A percentile compares a stretch with the other conserved stretches of the same genome.
Evolutionary conservation across 495 filamentous ascomycete genomes (phyloP).

Genomic region (Hypoxylon perforatum): DNA sequence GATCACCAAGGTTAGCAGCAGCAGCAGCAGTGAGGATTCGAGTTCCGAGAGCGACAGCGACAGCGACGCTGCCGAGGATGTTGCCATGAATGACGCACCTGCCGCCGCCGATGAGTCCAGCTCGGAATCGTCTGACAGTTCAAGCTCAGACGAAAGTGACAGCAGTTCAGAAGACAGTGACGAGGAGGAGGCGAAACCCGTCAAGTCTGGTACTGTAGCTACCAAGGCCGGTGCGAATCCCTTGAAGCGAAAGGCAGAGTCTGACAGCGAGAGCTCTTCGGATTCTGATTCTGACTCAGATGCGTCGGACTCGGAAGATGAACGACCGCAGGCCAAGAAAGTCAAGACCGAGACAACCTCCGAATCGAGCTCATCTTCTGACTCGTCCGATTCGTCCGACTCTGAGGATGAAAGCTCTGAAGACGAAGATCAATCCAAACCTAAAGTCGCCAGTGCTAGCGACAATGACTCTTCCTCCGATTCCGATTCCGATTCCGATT

Average conservation of each 20-base stretch:
- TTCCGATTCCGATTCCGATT: conserved; percentile 60
- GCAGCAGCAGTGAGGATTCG: conserved; percentile 52
- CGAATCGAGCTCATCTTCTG: conserved; percentile 41
- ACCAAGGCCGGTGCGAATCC: conserved; percentile 46
- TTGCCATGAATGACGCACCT: conserved; percentile 69
- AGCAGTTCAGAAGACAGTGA: conserved; percentile 61
- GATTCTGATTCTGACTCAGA: conserved; percentile 52
- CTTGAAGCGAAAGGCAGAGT: conserved; percentile 74
- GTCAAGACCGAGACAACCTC: conserved; percentile 45
- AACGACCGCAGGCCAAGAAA: conserved; percentile 52
- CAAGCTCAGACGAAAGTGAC: conserved; percentile 58
- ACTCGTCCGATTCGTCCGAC: conserved; percentile 53
- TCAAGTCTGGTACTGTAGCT: conserved; percentile 51
- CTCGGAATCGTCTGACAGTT: conserved; percentile 58
- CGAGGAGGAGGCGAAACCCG: conserved; percentile 61
- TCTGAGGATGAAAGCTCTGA: conserved; percentile 54
- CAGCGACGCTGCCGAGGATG: conserved; percentile 58
- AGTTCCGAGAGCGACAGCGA: conserved; percentile 50
- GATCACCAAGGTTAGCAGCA: conserved; percentile 53
- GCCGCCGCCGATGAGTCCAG: conserved; percentile 49
- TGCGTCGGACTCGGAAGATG: conserved; percentile 46
- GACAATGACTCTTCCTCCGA: conserved; percentile 50
- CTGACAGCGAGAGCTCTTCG: conserved; percentile 58
- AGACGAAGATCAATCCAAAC: conserved; percentile 46
- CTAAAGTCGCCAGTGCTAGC: conserved; percentile 40